phyloP scores from a whole-genome alignment of 2,329 filamentous ascomycete genomes.

The Monosporascus ibericus region DNA sequence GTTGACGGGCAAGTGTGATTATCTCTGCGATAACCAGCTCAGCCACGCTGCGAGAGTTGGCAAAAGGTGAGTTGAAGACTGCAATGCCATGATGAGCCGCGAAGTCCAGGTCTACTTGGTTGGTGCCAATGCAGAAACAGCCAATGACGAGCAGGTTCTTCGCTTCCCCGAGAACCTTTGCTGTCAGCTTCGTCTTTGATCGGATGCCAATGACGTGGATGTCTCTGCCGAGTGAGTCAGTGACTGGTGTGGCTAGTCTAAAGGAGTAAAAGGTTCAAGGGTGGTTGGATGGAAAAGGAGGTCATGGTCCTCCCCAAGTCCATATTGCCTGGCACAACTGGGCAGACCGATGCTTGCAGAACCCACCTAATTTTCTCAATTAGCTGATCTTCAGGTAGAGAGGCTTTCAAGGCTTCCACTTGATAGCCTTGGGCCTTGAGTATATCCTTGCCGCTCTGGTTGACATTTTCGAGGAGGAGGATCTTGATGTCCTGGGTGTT shows the following conservation, averaged over 20 bases:
- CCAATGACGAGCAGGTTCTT: slow-evolving; percentile 94
- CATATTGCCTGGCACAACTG: neutral
- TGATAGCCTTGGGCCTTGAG: slow-evolving; percentile 86
- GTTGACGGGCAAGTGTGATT: slow-evolving; percentile 82
- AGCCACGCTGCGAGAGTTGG: slow-evolving; percentile 93
- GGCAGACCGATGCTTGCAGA: slow-evolving; percentile 3
- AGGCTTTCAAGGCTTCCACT: slow-evolving; percentile 85
- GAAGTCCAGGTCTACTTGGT: slow-evolving; percentile 83
- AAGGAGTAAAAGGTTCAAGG: too few species aligned
- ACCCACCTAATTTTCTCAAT: slow-evolving; percentile 91
- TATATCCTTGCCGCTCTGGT: slow-evolving; percentile 80
- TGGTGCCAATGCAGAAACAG: slow-evolving; percentile 98
- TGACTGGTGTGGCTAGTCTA: neutral
- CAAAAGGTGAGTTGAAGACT: slow-evolving; percentile 98
- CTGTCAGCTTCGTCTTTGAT: slow-evolving; percentile 92
- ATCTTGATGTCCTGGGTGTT: slow-evolving; percentile 96
- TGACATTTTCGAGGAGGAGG: slow-evolving; percentile 90
- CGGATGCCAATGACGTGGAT: slow-evolving; percentile 97
- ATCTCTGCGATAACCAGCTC: slow-evolving; percentile 94
- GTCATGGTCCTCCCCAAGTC: neutral
- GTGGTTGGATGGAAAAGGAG: neutral
- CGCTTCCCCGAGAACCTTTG: slow-evolving; percentile 77
- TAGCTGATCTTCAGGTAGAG: slow-evolving; percentile 83
- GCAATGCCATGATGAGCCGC: slow-evolving; percentile 83
- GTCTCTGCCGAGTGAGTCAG: slow-evolving; percentile 50